phyloP scores from a whole-genome alignment of 768 basidiomycete species.

The Tubosaeta brunneosetosa region DNA sequence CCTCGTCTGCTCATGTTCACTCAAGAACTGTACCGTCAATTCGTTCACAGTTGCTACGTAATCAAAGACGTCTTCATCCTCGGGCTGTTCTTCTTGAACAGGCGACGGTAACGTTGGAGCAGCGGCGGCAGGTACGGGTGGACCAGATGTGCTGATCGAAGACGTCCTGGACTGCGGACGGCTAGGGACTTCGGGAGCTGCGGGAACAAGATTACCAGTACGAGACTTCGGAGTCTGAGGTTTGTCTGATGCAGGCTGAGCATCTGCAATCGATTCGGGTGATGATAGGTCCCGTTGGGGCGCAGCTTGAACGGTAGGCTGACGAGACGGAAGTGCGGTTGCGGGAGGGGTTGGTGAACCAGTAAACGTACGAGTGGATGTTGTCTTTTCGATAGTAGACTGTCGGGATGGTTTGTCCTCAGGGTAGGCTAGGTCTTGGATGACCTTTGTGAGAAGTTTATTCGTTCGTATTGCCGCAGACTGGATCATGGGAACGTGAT shows the following conservation, averaged over 20 bases:
- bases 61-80: conserved; percentile 77
- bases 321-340: conserved; percentile 44
- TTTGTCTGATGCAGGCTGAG: conserved; percentile 35
- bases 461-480: conserved; percentile 83
- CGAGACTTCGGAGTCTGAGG: conserved; percentile 32
- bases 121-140: conserved; percentile 29
- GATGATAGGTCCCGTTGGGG: conserved; percentile 45
- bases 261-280: conserved; percentile 40
- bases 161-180: conserved; percentile 64
- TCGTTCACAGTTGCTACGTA: conserved; percentile 92
- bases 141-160: conserved; percentile 37
- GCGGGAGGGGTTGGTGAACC: conserved; percentile 55
- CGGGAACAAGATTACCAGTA: conserved; percentile 18
- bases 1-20: conserved; percentile 94
- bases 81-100: conserved; percentile 35
- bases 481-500: conserved; percentile 86
- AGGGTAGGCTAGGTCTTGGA: conserved; percentile 79
- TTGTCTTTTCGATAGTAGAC: conserved; percentile 25
- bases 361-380: conserved; percentile 35
- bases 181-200: conserved; percentile 37
- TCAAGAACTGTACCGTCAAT: conserved; percentile 88
- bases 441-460: conserved; percentile 75
- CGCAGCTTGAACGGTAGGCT: conserved; percentile 41
- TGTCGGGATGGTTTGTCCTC: conserved; percentile 39
- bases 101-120: conserved; percentile 28